Evolutionary conservation across 768 basidiomycete species (phyloP), one percentile per base, ranked within the genome.

Genomic region (Xerocomus spinulosus): DNA sequence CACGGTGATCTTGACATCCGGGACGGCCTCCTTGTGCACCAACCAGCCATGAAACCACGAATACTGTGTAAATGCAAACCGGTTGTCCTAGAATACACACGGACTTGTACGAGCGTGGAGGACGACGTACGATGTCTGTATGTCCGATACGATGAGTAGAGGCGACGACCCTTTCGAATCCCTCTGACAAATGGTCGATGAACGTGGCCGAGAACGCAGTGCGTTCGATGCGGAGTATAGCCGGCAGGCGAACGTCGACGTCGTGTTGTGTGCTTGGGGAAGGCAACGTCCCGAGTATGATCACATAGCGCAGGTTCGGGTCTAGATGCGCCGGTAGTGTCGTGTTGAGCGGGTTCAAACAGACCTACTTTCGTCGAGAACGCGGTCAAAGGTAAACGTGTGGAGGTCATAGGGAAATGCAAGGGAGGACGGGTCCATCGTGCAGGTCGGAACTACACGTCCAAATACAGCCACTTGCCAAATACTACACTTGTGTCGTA

Each of bases 1-100:
- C 15, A 92, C 72, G 51, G 82, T 87, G 54, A 98, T 78, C 69
- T 90, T 90, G 49, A 92, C 70, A 56, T 96, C 93, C 2, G 82
- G 77, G 3, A 60, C 23, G 33, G 60, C 68, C 33, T 51, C 53
- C 32, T 14, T 60, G 53, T n/a, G 59, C 51, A 58, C 54, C n/a
- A 88, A 60, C 83, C 86, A 92, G 3, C 76, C 91, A 49, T 86
- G 79, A 28, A 83, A 64, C 84, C 89, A 93, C 13, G 82, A 74
- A 67, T 95, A 95, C 91, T 93, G 17, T n/a, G 9, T n/a, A 21
- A 24, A 24, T 7, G 21, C 23, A 20, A 15, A 15, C 20, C 9
- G 5, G 13, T n/a, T 3, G 37, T 13, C 12, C 10, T 14, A 10
- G 41, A 21, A 9, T 21, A 6, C 8, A 10, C 30, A 49, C 26